Percentiles rank a stretch among this genome's conserved stretches.
These are phyloP conservation scores for Hypoxylon crocopeplum DNA, from an alignment of 495 filamentous ascomycete genomes.

Conservation along the genomic window DNA sequence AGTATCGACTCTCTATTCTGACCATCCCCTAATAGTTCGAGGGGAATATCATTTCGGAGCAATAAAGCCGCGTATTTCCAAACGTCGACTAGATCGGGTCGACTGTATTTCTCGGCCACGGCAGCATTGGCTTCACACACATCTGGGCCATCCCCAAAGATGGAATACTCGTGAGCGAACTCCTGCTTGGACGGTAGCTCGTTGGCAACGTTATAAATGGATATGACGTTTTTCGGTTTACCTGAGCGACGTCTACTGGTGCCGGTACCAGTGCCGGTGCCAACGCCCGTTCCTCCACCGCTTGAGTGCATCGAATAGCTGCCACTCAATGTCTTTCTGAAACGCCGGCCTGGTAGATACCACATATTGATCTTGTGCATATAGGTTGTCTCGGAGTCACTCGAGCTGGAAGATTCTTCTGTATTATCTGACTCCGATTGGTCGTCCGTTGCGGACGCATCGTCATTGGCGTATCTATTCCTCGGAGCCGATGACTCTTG, in stretches of 20 bases:
- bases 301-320: constrained; percentile 57
- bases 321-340: constrained; percentile 54
- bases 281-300: constrained; percentile 58
- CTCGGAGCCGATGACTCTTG: constrained; percentile 56
- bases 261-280: constrained; percentile 58
- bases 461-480: constrained; percentile 54
- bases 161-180: constrained; percentile 78
- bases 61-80: constrained; percentile 85
- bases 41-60: constrained; percentile 74
- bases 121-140: constrained; percentile 84
- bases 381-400: constrained; percentile 74
- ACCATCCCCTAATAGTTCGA: constrained; percentile 62
- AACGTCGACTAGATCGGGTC: constrained; percentile 75
- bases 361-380: constrained; percentile 56
- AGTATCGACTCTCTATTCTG: constrained; percentile 63
- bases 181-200: constrained; percentile 77
- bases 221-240: constrained; percentile 64
- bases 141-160: constrained; percentile 80
- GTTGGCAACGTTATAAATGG: constrained; percentile 71
- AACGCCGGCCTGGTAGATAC: constrained; percentile 52
- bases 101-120: constrained; percentile 76
- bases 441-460: constrained; percentile 59
- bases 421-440: constrained; percentile 65
- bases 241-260: constrained; percentile 49
- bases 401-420: constrained; percentile 69